Evolutionary conservation across 2,329 filamentous ascomycete species (phyloP), one percentile per base, ranked within the genome.

Genomic region (Colletotrichum eremochloae): DNA sequence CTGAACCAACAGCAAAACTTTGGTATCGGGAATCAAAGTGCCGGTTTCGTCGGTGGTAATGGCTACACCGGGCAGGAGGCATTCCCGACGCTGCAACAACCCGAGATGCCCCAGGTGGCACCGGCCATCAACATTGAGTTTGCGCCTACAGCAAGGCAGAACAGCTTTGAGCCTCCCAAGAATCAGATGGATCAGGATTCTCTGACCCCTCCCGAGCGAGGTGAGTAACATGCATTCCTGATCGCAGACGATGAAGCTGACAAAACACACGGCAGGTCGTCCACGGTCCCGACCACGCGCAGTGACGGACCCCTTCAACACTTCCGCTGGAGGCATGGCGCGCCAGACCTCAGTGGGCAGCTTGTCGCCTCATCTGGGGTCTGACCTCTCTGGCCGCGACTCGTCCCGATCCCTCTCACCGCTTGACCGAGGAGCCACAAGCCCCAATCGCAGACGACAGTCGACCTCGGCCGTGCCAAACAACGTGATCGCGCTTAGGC

Each of bases 71-170:
- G 76, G 75, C 78, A 74, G 38, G 87, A 90, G 75, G 83, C 87
- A 9, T 91, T 90, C 76, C 86, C 88, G 7, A 80, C 84, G 40
- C 80, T 90, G 18, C 79, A 80, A 24, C 83, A 85, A 67, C 83
- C 85, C 33, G 93, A 95, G 69, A 88, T 93, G 79, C 89, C 90
- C 7, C 91, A 93, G 76, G 96, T 97, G 92, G 93, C 92, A 4
- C 94, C 95, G n/a, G 94, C 95, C 63, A 98, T 98, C 82, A 97
- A 96, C 79, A 96, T 98, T 76, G 94, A 97, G 79, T 95, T 94
- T 81, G 95, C 95, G 20, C 95, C 95, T 33, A 91, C 91, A 11
- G 89, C 93, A 64, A 85, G 88, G 70, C 89, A 89, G 77, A 88
- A 86, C 65, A 90, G 86, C 76, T 92, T 93, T 79, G 92, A 92